Base-by-base conservation (phyloP, 164 flowering plant genomes). In the Vitis cinerea region DNA sequence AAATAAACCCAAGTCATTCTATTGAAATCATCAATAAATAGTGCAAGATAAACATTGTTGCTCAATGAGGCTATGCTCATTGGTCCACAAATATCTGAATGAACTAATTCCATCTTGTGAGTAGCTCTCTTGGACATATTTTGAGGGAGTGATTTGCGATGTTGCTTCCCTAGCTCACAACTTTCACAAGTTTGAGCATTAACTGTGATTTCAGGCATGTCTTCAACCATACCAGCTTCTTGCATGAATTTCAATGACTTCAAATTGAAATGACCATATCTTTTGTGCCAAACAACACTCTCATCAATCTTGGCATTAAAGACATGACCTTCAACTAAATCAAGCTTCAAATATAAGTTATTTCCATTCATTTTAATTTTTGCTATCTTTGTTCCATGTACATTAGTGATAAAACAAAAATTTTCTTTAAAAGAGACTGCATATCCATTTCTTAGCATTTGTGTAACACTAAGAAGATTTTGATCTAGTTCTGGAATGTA, bases 1-100 rank as follows among this genome's bases (percentile, higher is more conserved):
- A 55, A 66, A n/a, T 30, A 66, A n/a, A 56, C 61, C 51, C 52
- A 56, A 8, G 52, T 31, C 69, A 55, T 66, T 44, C 69, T 66
- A 4, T 31, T 51, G 8, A 9, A 44, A 29, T 56, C 69, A 66
- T 66, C 51, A 55, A 56, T 66, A n/a, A 66, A 66, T 12, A n/a
- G 57, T 2, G 56, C 19, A 53, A 66, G 56, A 17, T 37, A 56
- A 0, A 10, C 56, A 53, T 66, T 56, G 0, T 56, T 8, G 10
- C 8, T n/a, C 2, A 16, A n/a, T 4, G 62, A 30, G 1, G 15
- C 8, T 1, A 51, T 56, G 1, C 48, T 54, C 69, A 66, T 66
- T 4, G 61, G 61, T 2, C 61, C 60, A 56, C 30, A 66, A 6
- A 54, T 4, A 29, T 55, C 61, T 13, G 62, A 14, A n/a, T 66